phyloP scores from a whole-genome alignment of 192 early-diverging fungal species.

The Chytriomyces confervae region DNA sequence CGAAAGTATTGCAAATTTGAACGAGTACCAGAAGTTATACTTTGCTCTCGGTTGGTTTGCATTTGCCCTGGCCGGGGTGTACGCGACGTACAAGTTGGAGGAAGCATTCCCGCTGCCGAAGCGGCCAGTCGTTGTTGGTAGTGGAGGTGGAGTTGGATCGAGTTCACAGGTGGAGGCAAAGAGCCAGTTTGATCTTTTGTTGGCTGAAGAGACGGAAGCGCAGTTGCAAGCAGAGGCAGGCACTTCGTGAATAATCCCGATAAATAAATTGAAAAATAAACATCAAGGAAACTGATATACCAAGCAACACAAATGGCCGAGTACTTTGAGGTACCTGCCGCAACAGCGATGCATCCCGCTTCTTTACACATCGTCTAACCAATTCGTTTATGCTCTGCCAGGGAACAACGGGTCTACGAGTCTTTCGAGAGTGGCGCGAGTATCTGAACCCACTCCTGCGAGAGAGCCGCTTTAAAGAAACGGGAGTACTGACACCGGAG shows the following conservation, averaged over 20 bases:
- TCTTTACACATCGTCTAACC: not conserved
- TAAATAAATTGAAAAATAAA: not conserved
- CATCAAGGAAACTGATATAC: not conserved
- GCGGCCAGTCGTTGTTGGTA: not conserved
- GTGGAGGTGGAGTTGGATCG: not conserved
- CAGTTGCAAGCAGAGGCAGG: conserved; percentile 2
- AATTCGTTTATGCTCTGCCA: not conserved
- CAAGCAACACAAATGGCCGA: not conserved
- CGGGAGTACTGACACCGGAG: conserved; percentile 93
- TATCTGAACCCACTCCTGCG: conserved; percentile 93
- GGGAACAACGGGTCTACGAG: conserved; percentile 27
- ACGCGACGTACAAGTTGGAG: conserved; percentile 16
- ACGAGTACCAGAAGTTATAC: conserved; percentile 21
- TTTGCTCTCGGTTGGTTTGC: conserved; percentile 14
- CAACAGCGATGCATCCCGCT: not conserved
- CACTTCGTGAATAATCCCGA: not conserved
- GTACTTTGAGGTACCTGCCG: not conserved
- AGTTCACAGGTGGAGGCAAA: not conserved
- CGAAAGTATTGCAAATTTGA: conserved; percentile 3
- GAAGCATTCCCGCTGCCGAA: conserved; percentile 15
- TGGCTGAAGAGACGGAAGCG: conserved; percentile 11
- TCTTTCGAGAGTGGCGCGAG: conserved; percentile 73
- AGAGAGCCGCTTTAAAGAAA: conserved; percentile 94
- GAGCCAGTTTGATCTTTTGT: conserved; percentile 14
- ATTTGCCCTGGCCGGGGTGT: conserved; percentile 1